These are phyloP conservation scores for Pleurotus ostreatus DNA, from an alignment of 768 basidiomycete species.

Conservation along the genomic window DNA sequence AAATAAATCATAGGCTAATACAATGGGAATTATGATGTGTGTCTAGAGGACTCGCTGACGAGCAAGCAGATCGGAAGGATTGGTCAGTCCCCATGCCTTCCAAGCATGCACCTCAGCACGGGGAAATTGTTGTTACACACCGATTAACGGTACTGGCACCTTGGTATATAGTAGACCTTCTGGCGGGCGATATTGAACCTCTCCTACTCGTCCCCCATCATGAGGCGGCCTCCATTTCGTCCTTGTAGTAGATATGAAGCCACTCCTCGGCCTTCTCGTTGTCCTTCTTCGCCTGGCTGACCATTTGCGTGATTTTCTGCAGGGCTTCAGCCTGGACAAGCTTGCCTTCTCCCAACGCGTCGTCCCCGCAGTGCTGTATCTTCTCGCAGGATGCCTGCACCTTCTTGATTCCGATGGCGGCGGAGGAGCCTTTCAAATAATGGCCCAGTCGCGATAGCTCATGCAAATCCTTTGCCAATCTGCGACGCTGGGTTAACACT, in stretches of 20 bases:
- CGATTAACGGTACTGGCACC: neutral
- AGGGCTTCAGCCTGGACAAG: constrained; percentile 50
- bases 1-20: neutral
- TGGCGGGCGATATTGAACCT: neutral
- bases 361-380: constrained; percentile 86
- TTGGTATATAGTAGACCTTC: neutral
- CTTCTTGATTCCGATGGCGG: constrained; percentile 79
- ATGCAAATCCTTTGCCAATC: constrained; percentile 53
- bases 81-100: neutral
- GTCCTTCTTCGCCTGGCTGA: constrained; percentile 61
- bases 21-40: neutral
- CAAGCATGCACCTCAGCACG: neutral
- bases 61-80: neutral
- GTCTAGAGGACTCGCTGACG: neutral
- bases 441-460: constrained; percentile 78
- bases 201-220: neutral
- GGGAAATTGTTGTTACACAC: neutral
- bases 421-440: constrained; percentile 96
- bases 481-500: constrained; percentile 22
- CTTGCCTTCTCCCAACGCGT: constrained; percentile 45
- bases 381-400: constrained; percentile 86
- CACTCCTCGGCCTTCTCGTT: constrained; percentile 66
- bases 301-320: constrained; percentile 48
- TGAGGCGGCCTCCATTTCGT: neutral
- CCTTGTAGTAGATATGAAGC: constrained; percentile 29